Evolutionary conservation across 1,284 basidiomycete genomes (phyloP).

Genomic region (Pterulicium gracile): DNA sequence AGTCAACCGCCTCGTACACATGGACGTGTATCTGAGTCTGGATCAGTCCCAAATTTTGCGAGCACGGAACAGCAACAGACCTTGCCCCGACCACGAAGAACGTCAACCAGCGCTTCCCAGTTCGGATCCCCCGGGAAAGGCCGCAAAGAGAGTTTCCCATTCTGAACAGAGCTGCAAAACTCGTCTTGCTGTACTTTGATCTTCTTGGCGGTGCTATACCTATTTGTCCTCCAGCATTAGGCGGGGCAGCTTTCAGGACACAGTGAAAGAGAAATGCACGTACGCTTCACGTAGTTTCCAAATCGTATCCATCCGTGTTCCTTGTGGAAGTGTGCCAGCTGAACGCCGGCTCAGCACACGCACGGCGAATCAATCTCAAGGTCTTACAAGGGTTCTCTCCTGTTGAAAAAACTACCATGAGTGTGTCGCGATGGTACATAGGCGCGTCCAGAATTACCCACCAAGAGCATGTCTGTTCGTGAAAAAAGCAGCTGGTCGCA

Average conservation of each 20-base stretch:
- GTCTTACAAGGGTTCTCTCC: constrained; percentile 12
- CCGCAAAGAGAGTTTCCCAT: constrained; percentile 23
- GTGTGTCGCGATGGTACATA: too few relatives aligned
- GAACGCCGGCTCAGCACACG: constrained; percentile 6
- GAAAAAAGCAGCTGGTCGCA: not conserved
- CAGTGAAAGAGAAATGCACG: too few relatives aligned
- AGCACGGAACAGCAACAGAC: constrained; percentile 20
- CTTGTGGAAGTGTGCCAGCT: constrained; percentile 1
- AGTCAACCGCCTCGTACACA: constrained; percentile 73
- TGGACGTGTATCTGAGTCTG: constrained; percentile 45
- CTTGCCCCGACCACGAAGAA: constrained; percentile 69
- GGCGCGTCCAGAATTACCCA: too few relatives aligned
- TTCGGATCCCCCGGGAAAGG: constrained; percentile 70
- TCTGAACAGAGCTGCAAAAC: constrained; percentile 38
- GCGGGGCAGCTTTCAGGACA: too few relatives aligned
- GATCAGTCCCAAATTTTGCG: not conserved
- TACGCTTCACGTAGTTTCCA: constrained; percentile 43
- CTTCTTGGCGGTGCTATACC: constrained; percentile 58
- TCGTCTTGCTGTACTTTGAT: constrained; percentile 65
- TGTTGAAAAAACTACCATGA: not conserved
- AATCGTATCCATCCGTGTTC: constrained; percentile 36
- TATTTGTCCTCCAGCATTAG: too few relatives aligned
- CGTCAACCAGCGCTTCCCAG: constrained; percentile 77
- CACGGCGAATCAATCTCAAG: constrained; percentile 1
- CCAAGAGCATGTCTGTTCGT: not conserved